These are phyloP conservation scores for Lactuca sativa DNA, from an alignment of 129 eudicot species.

Conservation along the genomic window DNA sequence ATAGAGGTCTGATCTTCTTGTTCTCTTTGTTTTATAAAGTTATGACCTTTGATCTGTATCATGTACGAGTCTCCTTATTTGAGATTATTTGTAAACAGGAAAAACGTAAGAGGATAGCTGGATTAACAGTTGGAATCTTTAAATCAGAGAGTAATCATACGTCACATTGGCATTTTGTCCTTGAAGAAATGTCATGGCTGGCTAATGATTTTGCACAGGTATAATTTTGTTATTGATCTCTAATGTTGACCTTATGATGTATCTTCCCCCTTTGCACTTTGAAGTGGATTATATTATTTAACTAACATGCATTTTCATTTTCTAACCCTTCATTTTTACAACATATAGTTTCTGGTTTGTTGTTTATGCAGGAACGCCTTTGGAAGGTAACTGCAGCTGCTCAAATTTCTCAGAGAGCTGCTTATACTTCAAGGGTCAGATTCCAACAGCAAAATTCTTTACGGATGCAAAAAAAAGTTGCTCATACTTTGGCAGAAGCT, in stretches of 20 bases:
- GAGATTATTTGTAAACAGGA: constrained; percentile 53
- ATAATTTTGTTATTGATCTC: constrained; percentile 11
- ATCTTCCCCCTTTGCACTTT: neutral
- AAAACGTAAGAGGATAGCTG: constrained; percentile 81
- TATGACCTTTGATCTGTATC: constrained; percentile 8
- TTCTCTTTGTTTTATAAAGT: neutral
- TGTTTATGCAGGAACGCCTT: constrained; percentile 66
- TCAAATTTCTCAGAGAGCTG: constrained; percentile 59
- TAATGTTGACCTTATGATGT: constrained; percentile 2
- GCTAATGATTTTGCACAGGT: constrained; percentile 99
- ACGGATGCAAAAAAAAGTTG: constrained; percentile 56
- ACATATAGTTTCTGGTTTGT: constrained; percentile 11
- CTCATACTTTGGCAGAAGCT: constrained; percentile 65
- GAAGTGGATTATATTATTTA: neutral
- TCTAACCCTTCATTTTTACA: neutral
- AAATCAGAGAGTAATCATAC: constrained; percentile 37
- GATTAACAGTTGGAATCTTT: constrained; percentile 45
- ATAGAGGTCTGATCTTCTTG: constrained; percentile 59
- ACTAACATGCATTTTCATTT: neutral
- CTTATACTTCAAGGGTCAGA: constrained; percentile 51
- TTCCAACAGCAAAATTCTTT: constrained; percentile 38
- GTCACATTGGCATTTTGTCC: constrained; percentile 91
- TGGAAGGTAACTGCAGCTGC: constrained; percentile 89
- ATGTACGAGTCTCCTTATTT: neutral
- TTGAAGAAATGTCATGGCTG: constrained; percentile 95